A percentile compares a stretch with the other conserved stretches of the same genome.
Evolutionary conservation across 441 rosid genomes (phyloP).

Genomic region (Rhodomyrtus psidioides): DNA sequence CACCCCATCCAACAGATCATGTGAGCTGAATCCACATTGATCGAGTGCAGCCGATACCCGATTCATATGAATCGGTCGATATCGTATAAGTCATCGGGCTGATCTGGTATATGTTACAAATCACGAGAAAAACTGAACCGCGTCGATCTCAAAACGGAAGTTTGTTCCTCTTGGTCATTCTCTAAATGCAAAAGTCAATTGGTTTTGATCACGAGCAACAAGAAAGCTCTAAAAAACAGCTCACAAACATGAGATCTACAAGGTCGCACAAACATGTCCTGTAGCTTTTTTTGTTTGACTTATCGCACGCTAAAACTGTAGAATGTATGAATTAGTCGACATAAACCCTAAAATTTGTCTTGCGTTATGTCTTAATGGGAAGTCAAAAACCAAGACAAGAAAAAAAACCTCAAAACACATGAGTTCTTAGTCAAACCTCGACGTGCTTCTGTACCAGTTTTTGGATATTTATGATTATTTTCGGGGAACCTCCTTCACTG

Average conservation of each 20-base stretch:
- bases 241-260: background rate
- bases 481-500: background rate
- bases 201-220: fast-evolving
- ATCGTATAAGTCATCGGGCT: background rate
- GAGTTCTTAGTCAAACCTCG: background rate
- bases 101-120: background rate
- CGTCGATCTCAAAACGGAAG: background rate
- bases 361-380: background rate
- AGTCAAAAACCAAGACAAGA: background rate
- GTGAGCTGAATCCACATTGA: background rate
- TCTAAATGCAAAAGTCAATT: background rate
- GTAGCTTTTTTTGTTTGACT: background rate
- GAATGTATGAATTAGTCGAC: background rate
- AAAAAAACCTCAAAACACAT: background rate
- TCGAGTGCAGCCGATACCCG: fast-evolving
- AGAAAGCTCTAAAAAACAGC: background rate
- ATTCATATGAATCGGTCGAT: background rate
- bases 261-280: background rate
- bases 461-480: background rate
- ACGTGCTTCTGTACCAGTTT: background rate
- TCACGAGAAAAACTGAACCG: background rate
- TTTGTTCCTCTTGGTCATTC: background rate
- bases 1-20: background rate
- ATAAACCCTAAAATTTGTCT: background rate
- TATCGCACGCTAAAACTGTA: background rate